phyloP scores from a whole-genome alignment of 805 yeast species.

The Komagataella ulmi region DNA sequence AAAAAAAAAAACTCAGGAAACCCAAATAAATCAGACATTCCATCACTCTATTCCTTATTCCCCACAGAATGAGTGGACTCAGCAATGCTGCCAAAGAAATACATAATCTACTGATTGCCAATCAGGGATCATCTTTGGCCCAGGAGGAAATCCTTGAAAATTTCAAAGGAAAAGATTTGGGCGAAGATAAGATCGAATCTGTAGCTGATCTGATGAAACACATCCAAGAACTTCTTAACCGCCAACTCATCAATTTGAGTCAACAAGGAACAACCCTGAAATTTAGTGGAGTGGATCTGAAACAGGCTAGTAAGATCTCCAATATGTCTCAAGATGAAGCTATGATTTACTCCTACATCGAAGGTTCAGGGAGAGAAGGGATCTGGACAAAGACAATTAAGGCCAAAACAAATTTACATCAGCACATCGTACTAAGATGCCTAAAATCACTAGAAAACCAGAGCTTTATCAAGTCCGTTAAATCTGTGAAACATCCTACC shows the following conservation, averaged over 20 bases:
- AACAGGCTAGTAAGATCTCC: slow-evolving; percentile 67
- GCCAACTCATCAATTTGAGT: slow-evolving; percentile 50
- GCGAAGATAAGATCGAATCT: slow-evolving; percentile 22
- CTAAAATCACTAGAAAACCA: slow-evolving; percentile 70
- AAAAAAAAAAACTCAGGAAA: neutral
- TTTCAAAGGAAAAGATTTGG: neutral
- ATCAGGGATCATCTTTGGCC: slow-evolving; percentile 35
- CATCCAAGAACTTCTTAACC: slow-evolving; percentile 31
- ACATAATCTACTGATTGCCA: slow-evolving; percentile 3
- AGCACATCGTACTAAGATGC: slow-evolving; percentile 78
- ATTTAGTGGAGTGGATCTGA: slow-evolving; percentile 61
- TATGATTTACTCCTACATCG: slow-evolving; percentile 81
- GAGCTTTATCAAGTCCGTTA: slow-evolving; percentile 76
- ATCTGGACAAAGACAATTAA: slow-evolving; percentile 91
- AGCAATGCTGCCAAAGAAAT: neutral
- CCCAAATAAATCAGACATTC: neutral
- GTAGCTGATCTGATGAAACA: slow-evolving; percentile 25
- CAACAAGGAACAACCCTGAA: slow-evolving; percentile 53
- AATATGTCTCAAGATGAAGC: slow-evolving; percentile 82
- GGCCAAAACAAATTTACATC: slow-evolving; percentile 80
- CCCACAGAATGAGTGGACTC: neutral
- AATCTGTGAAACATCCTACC: slow-evolving; percentile 83
- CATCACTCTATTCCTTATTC: neutral
- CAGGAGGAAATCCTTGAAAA: slow-evolving; percentile 57
- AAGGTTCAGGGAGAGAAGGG: slow-evolving; percentile 89